A percentile compares a stretch with the other conserved stretches of the same genome.
phyloP scores from a whole-genome alignment of 495 filamentous ascomycete species.

The Tuber melanosporum region DNA sequence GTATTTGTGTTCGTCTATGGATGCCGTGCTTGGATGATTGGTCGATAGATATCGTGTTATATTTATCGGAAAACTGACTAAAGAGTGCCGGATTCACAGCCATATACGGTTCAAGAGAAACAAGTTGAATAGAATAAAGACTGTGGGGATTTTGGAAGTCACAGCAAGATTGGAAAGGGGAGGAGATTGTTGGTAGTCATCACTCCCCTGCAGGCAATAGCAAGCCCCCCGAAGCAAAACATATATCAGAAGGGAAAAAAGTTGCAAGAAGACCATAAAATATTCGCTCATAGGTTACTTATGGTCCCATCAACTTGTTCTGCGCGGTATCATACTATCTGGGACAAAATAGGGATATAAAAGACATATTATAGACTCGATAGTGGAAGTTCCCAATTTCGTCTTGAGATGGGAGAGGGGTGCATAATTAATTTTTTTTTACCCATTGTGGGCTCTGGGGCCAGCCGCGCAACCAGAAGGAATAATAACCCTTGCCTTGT shows the following conservation, averaged over 20 bases:
- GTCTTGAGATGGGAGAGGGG: not conserved
- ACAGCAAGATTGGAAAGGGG: not conserved
- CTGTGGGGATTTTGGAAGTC: not conserved
- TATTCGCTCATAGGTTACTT: not conserved
- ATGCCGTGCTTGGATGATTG: not conserved
- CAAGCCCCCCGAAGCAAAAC: not conserved
- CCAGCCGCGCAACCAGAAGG: not conserved
- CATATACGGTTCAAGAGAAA: not conserved
- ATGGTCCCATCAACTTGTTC: not conserved
- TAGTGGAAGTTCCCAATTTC: not conserved
- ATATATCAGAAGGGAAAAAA: not conserved
- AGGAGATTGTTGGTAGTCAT: not conserved
- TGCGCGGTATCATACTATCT: not conserved
- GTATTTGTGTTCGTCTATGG: not conserved
- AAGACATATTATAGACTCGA: not conserved
- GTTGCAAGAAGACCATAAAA: not conserved
- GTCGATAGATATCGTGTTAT: not conserved
- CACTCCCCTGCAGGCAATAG: not conserved
- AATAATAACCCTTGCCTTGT: not conserved
- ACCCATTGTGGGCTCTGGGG: too few relatives aligned
- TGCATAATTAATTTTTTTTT: too few relatives aligned
- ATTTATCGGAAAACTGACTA: not conserved
- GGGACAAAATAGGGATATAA: not conserved
- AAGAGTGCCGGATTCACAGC: not conserved
- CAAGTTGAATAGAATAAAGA: not conserved